Percentiles rank a stretch among this genome's conserved stretches.
phyloP scores from a whole-genome alignment of 441 rosid genomes.

The Gossypium davidsonii region DNA sequence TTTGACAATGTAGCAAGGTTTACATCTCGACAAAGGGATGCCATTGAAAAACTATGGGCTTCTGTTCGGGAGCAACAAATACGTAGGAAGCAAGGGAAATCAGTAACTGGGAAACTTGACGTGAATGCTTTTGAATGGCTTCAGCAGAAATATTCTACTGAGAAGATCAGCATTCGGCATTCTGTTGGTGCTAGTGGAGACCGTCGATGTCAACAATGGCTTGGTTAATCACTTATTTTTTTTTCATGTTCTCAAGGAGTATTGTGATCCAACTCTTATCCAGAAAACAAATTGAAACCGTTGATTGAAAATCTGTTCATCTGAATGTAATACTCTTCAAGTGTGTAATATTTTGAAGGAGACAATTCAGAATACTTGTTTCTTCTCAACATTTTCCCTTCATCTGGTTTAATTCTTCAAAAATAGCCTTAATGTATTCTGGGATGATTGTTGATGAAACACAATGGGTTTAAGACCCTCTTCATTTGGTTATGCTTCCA shows the following conservation, averaged over 20 bases:
- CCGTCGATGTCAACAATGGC: constrained; percentile 87
- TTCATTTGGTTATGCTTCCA: neutral
- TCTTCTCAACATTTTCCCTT: neutral
- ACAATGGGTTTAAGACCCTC: neutral
- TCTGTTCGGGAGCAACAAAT: constrained; percentile 75
- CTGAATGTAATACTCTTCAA: neutral
- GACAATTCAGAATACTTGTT: neutral
- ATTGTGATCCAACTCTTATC: neutral
- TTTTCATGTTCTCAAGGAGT: neutral
- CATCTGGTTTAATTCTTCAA: neutral
- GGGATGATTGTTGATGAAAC: neutral
- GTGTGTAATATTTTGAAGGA: neutral
- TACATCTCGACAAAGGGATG: constrained; percentile 72
- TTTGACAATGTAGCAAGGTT: constrained; percentile 68
- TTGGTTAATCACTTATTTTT: constrained; percentile 39
- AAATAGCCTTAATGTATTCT: neutral
- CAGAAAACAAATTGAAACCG: constrained; percentile 11
- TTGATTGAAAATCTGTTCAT: neutral
- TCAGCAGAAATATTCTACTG: constrained; percentile 71
- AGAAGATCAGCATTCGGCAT: constrained; percentile 75
- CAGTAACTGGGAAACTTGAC: constrained; percentile 82
- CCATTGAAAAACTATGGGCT: constrained; percentile 76
- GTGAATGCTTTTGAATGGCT: constrained; percentile 81
- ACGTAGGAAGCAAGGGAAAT: constrained; percentile 86
- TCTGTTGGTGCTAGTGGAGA: constrained; percentile 90